Conservation (phyloP, 2,329 filamentous ascomycete genomes). For the Fusarium longipes region DNA sequence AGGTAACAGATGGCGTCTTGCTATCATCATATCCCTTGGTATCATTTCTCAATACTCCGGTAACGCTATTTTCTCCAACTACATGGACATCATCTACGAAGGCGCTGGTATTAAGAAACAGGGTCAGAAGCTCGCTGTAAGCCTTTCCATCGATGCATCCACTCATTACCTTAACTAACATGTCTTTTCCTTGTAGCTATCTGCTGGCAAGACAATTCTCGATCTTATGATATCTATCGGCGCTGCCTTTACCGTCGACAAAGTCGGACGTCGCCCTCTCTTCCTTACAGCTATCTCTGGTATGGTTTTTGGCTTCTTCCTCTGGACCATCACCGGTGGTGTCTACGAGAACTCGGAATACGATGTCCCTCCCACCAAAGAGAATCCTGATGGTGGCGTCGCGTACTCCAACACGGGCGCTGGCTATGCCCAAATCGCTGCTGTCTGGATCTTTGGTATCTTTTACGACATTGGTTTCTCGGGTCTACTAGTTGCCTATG, state of each 20-base stretch:
- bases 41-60: conserved; percentile 76
- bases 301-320: conserved; percentile 60
- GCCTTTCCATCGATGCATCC: conserved; percentile 19
- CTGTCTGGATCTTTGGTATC: conserved; percentile 69
- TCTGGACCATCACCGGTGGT: conserved; percentile 65
- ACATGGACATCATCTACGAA: conserved; percentile 71
- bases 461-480: conserved; percentile 71
- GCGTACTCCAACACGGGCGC: conserved; percentile 56
- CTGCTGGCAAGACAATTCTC: conserved; percentile 69
- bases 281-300: conserved; percentile 63
- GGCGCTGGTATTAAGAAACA: conserved; percentile 69
- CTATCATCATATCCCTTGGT: conserved; percentile 71
- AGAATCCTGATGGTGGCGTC: conserved; percentile 35
- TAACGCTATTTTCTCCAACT: conserved; percentile 75
- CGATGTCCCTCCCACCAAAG: conserved; percentile 26
- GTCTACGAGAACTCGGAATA: conserved; percentile 60
- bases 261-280: conserved; percentile 63
- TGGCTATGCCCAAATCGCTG: conserved; percentile 66
- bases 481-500: conserved; percentile 67
- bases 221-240: conserved; percentile 67
- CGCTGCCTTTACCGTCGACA: conserved; percentile 63
- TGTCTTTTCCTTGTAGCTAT: conserved; percentile 44
- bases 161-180: conserved; percentile 2
- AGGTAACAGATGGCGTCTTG: conserved; percentile 73
- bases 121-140: conserved; percentile 65